Evolutionary conservation across 345 rosid species (phyloP), one percentile per base, ranked within the genome.

Genomic region (Gynandropsis gynandra): DNA sequence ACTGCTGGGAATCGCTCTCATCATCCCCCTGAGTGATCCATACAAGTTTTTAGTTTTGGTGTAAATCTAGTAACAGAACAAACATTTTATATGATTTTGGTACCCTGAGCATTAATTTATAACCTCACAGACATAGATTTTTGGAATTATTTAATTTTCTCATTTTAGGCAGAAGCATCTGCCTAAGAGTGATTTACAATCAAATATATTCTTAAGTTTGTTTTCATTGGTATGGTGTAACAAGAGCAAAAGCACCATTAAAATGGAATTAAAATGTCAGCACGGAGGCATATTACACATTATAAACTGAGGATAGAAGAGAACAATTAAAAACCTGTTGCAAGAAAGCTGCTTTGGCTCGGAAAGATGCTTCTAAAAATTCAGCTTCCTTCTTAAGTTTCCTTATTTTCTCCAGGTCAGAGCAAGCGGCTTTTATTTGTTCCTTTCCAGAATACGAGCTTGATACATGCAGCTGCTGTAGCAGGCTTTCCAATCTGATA

Each of bases 331-430:
- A 52, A 48, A 87, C 98, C 92, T 74, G 93, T 67, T 70, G 82
- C 55, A 85, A 70, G 58, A 74, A 82, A 72, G 78, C 97, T 59
- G 95, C 87, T 80, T 92, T 92, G 53, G 88, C 96, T 66, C 97
- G 77, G 72, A 82, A 85, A 69, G 98, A 92, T 49, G 81, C 98
- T 72, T 92, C 97, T 39, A 92, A 77, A 80, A 92, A 87, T 62
- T 82, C 98, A 62, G 97, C 93, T 80, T 92, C 98, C 70, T 85
- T 87, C 80, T 87, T 92, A 16, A 92, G 95, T 75, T 83, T 92
- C 74, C 98, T 76, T 64, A 92, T 85, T 57, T 75, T 92, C 73
- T 85, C 94, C 52, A 92, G 95, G 75, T 92, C 94, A 61, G 88
- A 87, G 72, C 97, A 85, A 55, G 98, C 98, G 42, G 93, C 95